Conservation (phyloP, 140 eudicot species). For the Anethum foeniculum region DNA sequence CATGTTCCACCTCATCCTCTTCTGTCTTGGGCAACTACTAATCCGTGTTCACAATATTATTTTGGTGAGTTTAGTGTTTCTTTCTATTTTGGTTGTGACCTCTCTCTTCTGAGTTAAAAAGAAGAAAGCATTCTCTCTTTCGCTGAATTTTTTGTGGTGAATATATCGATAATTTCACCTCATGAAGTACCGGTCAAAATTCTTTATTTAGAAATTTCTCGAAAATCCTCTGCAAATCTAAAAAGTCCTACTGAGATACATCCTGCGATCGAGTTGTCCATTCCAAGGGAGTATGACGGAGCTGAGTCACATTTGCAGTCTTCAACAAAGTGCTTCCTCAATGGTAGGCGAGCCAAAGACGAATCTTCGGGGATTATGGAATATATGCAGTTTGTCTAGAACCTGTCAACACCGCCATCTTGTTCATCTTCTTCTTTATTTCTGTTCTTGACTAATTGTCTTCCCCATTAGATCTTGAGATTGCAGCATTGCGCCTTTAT, state of each 20-base stretch:
- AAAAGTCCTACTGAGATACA: slow-evolving; percentile 57
- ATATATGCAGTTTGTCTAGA: neutral
- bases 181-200: slow-evolving; percentile 38
- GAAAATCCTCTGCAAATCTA: slow-evolving; percentile 23
- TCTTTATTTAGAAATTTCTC: slow-evolving; percentile 39
- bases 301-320: slow-evolving; percentile 29
- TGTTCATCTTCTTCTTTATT: neutral
- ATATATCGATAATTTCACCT: slow-evolving; percentile 38
- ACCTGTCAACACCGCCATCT: neutral
- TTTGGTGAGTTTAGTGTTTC: neutral
- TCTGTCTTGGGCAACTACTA: slow-evolving; percentile 2
- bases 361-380: no score
- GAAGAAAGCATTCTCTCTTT: slow-evolving; percentile 34
- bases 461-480: neutral
- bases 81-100: neutral
- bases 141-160: slow-evolving; percentile 48
- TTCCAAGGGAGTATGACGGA: slow-evolving; percentile 39
- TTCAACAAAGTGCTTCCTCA: slow-evolving; percentile 39
- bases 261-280: slow-evolving; percentile 40
- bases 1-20: neutral
- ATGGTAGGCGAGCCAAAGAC: no score
- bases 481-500: neutral
- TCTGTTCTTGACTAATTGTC: neutral
- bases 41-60: neutral
- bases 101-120: slow-evolving; percentile 7